Evolutionary conservation across 306 rosid genomes (phyloP).

Genomic region (Acacia crassicarpa): DNA sequence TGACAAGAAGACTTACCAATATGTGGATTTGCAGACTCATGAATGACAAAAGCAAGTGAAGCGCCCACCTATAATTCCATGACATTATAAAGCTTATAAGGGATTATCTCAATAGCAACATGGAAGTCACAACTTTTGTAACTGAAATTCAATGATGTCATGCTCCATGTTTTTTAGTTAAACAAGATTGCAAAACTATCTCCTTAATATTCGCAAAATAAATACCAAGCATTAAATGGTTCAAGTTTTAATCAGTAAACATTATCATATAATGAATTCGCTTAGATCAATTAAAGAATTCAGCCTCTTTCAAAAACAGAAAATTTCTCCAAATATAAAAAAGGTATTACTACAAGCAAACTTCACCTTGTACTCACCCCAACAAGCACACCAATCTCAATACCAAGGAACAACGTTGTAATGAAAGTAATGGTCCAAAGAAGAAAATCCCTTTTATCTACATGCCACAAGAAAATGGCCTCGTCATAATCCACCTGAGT

Average conservation of each 20-base stretch:
- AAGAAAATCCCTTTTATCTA: constrained; percentile 92
- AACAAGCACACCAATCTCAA: constrained; percentile 91
- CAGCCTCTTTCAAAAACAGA: constrained; percentile 11
- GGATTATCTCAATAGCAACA: constrained; percentile 25
- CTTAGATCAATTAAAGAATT: constrained; percentile 15
- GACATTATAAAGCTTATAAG: not conserved
- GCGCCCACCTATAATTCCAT: constrained; percentile 74
- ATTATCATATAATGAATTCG: constrained; percentile 1
- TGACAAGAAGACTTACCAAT: constrained; percentile 63
- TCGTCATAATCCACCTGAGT: constrained; percentile 86
- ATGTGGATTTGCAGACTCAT: constrained; percentile 98
- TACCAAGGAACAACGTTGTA: constrained; percentile 84
- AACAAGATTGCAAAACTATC: constrained; percentile 7
- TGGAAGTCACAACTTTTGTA: constrained; percentile 8
- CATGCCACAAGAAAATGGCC: constrained; percentile 90
- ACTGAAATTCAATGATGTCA: constrained; percentile 21
- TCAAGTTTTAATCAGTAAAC: constrained; percentile 18
- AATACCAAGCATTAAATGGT: constrained; percentile 3
- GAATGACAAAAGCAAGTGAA: constrained; percentile 94
- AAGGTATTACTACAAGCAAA: not conserved
- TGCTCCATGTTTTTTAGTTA: constrained; percentile 5
- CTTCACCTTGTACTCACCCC: constrained; percentile 74
- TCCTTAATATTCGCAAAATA: constrained; percentile 1
- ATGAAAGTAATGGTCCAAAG: constrained; percentile 90
- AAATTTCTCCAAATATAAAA: not conserved